Evolutionary conservation across 2,329 filamentous ascomycete species (phyloP).

Genomic region (Xylariales sp.): DNA sequence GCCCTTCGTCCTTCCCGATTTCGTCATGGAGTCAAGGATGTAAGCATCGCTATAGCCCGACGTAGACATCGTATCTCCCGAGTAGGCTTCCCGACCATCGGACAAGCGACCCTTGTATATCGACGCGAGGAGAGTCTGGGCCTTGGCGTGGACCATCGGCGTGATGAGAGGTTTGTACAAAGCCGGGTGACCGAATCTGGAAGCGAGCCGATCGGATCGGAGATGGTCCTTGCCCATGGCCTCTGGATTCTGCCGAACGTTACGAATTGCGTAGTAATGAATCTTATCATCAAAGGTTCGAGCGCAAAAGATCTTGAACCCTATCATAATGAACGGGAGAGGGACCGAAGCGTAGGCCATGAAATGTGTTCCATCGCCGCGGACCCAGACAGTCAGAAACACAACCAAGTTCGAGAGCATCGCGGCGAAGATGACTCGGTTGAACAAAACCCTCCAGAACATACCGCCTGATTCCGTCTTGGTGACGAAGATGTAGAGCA

Average conservation of each 20-base stretch:
- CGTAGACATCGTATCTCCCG: constrained; percentile 50
- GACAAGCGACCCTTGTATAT: constrained; percentile 78
- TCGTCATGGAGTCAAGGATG: constrained; percentile 72
- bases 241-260: constrained; percentile 44
- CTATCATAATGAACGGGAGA: constrained; percentile 70
- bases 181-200: constrained; percentile 84
- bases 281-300: constrained; percentile 72
- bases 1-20: constrained; percentile 42
- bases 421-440: constrained; percentile 80
- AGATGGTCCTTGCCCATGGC: constrained; percentile 47
- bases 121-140: constrained; percentile 78
- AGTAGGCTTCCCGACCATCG: constrained; percentile 58
- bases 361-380: constrained; percentile 53
- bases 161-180: constrained; percentile 86
- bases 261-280: constrained; percentile 70
- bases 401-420: constrained; percentile 76
- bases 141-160: constrained; percentile 91
- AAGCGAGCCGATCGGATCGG: constrained; percentile 63
- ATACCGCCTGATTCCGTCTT: constrained; percentile 93
- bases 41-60: constrained; percentile 81
- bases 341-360: constrained; percentile 68
- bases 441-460: constrained; percentile 89
- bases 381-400: constrained; percentile 69
- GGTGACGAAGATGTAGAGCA: constrained; percentile 92
- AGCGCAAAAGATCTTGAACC: constrained; percentile 83